Evolutionary conservation across 2,329 filamentous ascomycete genomes (phyloP).

Genomic region (Ascochyta clinopodiicola): DNA sequence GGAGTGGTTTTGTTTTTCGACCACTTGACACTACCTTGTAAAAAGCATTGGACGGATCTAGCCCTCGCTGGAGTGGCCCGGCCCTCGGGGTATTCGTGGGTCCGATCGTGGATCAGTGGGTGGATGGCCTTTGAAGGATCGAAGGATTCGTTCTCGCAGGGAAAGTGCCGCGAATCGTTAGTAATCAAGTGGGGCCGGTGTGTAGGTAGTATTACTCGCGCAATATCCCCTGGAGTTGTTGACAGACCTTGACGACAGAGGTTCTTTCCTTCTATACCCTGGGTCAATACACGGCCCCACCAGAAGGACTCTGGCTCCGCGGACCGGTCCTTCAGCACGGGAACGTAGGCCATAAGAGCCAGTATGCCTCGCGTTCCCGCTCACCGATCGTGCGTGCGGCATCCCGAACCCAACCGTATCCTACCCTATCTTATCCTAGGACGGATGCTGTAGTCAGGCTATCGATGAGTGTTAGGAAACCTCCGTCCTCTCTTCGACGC

Average conservation of each 20-base stretch:
- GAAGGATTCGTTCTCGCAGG: slow-evolving; percentile 9
- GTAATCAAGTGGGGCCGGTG: slow-evolving; percentile 13
- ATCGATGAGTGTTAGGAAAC: background rate
- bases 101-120: background rate
- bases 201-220: slow-evolving; percentile 9
- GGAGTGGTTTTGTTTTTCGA: background rate
- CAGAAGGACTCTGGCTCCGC: background rate
- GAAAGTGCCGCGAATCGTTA: slow-evolving; percentile 11
- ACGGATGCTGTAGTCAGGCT: background rate
- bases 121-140: background rate
- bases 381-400: slow-evolving; percentile 7
- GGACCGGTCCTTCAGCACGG: background rate
- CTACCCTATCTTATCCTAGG: background rate
- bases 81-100: background rate
- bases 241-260: too few species aligned
- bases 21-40: background rate
- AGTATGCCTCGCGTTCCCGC: background rate
- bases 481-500: background rate
- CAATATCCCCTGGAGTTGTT: background rate
- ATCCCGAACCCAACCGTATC: background rate
- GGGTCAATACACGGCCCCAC: too few species aligned
- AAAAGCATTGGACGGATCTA: background rate
- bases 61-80: background rate
- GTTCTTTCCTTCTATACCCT: too few species aligned
- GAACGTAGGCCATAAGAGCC: background rate